phyloP scores from a whole-genome alignment of 129 eudicot genomes.

The Erigeron canadensis region DNA sequence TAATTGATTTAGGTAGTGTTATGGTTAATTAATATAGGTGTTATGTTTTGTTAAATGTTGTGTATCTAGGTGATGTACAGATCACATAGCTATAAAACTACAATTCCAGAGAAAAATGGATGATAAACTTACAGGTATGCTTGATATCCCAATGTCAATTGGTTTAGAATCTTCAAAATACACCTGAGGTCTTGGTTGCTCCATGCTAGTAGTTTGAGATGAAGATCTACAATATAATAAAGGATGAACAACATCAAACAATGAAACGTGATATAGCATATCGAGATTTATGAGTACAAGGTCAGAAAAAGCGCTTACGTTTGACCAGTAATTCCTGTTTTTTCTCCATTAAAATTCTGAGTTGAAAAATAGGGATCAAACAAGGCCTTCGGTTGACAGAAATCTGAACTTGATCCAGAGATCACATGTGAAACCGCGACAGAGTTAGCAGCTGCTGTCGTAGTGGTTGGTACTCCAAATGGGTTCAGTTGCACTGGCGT shows the following conservation, averaged over 20 bases:
- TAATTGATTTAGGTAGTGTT: too few species aligned
- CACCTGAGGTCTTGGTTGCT: too few species aligned
- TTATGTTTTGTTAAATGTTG: too few species aligned
- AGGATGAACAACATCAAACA: background rate
- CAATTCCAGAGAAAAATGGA: too few species aligned
- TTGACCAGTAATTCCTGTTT: conserved; percentile 23
- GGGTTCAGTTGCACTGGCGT: too few species aligned
- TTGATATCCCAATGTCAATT: too few species aligned
- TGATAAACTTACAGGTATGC: too few species aligned
- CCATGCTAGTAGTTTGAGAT: too few species aligned
- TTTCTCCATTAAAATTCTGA: conserved; percentile 4
- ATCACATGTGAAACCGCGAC: conserved; percentile 1
- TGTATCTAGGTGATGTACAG: too few species aligned
- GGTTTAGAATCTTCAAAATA: too few species aligned
- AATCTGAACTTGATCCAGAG: conserved; percentile 3
- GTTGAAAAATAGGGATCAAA: conserved; percentile 15
- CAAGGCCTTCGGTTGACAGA: conserved; percentile 12
- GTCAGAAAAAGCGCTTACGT: conserved; percentile 25
- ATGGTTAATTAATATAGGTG: too few species aligned
- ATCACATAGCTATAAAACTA: too few species aligned
- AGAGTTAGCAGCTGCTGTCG: conserved; percentile 13
- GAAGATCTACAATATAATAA: conserved; percentile 23
- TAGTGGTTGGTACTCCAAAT: conserved; percentile 10
- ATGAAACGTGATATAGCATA: background rate
- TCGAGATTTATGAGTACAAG: background rate